phyloP scores from a whole-genome alignment of 2,329 filamentous ascomycete species.

The Phaeoacremonium minimum region DNA sequence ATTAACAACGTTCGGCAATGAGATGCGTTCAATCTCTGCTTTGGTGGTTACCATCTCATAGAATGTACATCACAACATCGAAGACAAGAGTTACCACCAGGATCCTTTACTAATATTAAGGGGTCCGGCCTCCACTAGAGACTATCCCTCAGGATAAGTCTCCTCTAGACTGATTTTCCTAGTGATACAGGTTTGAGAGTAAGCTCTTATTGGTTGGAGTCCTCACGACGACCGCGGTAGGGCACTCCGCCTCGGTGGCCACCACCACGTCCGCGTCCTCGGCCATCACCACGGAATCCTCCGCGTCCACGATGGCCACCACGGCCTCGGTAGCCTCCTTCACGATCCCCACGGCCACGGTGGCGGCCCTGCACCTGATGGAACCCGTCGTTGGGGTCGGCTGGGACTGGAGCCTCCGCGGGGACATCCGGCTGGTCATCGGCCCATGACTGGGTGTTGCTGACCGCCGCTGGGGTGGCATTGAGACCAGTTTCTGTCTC shows the following conservation, averaged over 20 bases:
- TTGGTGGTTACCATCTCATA: too few species aligned
- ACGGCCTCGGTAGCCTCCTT: conserved; percentile 38
- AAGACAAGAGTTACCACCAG: too few species aligned
- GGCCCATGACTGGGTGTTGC: conserved; percentile 69
- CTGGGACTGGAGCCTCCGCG: conserved; percentile 33
- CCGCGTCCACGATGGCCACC: conserved; percentile 48
- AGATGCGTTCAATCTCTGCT: too few species aligned
- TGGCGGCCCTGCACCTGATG: conserved; percentile 66
- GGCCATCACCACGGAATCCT: conserved; percentile 39
- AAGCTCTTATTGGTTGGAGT: conserved; percentile 18
- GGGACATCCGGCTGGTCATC: conserved; percentile 65
- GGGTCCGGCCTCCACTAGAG: too few species aligned
- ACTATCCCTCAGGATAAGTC: too few species aligned
- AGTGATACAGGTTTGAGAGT: too few species aligned
- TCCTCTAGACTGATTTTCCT: too few species aligned
- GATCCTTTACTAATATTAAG: too few species aligned
- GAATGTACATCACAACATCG: too few species aligned
- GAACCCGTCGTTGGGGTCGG: conserved; percentile 61
- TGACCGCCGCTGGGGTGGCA: conserved; percentile 53
- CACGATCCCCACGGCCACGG: conserved; percentile 46
- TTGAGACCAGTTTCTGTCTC: conserved; percentile 68
- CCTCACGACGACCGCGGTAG: conserved; percentile 22
- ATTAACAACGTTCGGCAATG: too few species aligned
- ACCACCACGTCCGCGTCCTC: conserved; percentile 29
- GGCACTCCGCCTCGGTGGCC: conserved; percentile 24